A percentile compares a stretch with the other conserved stretches of the same genome.
Evolutionary conservation across 2,329 filamentous ascomycete genomes (phyloP).

Genomic region (Pseudogymnoascus sp.): DNA sequence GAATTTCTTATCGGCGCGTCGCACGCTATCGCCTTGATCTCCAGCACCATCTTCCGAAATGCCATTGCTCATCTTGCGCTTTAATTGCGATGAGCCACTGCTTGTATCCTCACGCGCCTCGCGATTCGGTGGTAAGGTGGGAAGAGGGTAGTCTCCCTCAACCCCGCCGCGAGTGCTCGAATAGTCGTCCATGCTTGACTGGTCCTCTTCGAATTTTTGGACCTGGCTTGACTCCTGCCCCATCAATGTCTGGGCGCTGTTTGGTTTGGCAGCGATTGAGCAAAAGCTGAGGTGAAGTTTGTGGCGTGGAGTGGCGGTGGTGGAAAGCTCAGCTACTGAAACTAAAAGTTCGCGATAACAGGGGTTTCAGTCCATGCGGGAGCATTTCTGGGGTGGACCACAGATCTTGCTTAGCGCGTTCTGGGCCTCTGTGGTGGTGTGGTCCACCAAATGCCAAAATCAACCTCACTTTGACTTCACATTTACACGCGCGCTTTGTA

Average conservation of each 20-base stretch:
- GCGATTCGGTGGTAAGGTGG: not conserved
- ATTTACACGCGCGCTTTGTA: not conserved
- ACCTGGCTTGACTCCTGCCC: slow-evolving; percentile 8
- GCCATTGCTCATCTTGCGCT: not conserved
- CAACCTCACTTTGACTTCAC: slow-evolving; percentile 1
- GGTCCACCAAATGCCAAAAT: not conserved
- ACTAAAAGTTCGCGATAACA: slow-evolving; percentile 5
- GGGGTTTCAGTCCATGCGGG: slow-evolving; percentile 1
- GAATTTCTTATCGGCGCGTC: not conserved
- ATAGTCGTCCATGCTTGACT: not conserved
- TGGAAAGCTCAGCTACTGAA: not conserved
- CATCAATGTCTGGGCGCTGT: not conserved
- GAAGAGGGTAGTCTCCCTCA: not conserved
- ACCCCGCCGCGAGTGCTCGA: not conserved
- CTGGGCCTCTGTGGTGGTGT: not conserved
- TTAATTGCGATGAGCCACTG: not conserved
- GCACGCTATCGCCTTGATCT: not conserved
- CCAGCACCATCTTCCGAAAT: not conserved
- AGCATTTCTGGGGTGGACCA: slow-evolving; percentile 3
- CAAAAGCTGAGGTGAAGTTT: not conserved
- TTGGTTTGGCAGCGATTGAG: not conserved
- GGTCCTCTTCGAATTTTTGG: not conserved
- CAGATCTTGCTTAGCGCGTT: not conserved
- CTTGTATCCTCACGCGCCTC: not conserved
- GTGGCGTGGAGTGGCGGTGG: not conserved